Evolutionary conservation across 2,329 filamentous ascomycete species (phyloP), one percentile per base, ranked within the genome.

Genomic region (Tolypocladium paradoxum): DNA sequence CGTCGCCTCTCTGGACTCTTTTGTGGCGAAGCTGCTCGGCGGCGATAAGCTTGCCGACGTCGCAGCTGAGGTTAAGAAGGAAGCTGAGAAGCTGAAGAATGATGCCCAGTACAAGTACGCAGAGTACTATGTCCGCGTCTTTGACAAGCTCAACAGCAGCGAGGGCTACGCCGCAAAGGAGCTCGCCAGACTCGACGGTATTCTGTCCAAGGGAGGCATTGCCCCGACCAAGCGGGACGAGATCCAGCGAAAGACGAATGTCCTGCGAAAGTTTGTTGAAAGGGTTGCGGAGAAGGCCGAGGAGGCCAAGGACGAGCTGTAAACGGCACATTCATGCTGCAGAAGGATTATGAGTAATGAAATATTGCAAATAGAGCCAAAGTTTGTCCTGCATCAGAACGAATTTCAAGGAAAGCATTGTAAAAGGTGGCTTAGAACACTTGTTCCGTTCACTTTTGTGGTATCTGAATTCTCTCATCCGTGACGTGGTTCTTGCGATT

Each of bases 71-170:
- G 77, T 87, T 51, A 85, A 86, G 75, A 85, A 86, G 74, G 81
- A 83, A 56, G 84, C 84, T 24, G 78, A 79, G 61, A 75, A 72
- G 50, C 69, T 93, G 51, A 81, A 85, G 73, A 84, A 80, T 51
- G 68, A 74, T 56, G 75, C 73, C 14, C 75, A 82, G 70, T 71
- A 85, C 70, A 89, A 88, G 76, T 95, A 92, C 66, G 89, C 89
- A 48, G 81, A 91, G 72, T 99, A 99, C 81, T 97, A 99, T 71
- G 77, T 93, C 68, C 89, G 88, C 68, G 90, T 95, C 52, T 87
- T 93, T 56, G 82, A 88, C 68, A 97, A 96, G 83, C 75, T 93
- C 58, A 78, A 76, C 67, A 77, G 85, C 70, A 95, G 87, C 73
- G 78, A 87, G 56, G 85, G 77, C 51, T 96, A 89, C 66, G 89